Conservation (phyloP, 768 basidiomycete species). For the Mycena vulgaris region DNA sequence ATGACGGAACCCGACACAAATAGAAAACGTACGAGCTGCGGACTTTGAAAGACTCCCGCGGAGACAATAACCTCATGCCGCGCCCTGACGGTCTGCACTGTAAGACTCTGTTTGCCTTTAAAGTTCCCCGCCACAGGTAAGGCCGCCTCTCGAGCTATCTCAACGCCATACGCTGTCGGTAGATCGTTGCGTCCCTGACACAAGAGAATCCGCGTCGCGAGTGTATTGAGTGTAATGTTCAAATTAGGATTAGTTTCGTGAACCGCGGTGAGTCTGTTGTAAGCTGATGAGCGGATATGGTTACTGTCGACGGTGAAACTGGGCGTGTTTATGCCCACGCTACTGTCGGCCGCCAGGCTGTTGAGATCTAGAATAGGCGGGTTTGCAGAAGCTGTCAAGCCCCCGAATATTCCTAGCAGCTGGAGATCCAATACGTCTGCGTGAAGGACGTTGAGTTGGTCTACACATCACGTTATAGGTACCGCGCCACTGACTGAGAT, state of each 20-base stretch:
- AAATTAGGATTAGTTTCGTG: background rate
- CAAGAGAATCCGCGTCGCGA: constrained; percentile 35
- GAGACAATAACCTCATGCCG: constrained; percentile 41
- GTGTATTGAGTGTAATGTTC: constrained; percentile 33
- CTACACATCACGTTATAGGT: background rate
- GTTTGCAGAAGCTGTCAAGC: constrained; percentile 4
- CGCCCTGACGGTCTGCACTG: constrained; percentile 33
- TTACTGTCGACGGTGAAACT: constrained; percentile 45
- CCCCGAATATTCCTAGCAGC: constrained; percentile 26
- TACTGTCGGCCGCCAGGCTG: constrained; percentile 26
- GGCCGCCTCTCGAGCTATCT: constrained; percentile 37
- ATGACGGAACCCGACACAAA: background rate
- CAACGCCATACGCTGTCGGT: constrained; percentile 40
- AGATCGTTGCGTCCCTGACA: constrained; percentile 32
- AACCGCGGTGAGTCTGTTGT: constrained; percentile 34
- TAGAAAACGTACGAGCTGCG: constrained; percentile 35
- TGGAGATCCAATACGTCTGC: constrained; percentile 44
- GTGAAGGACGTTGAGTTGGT: background rate
- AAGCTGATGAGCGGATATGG: constrained; percentile 37
- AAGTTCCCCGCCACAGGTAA: constrained; percentile 40
- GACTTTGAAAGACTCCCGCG: constrained; percentile 42
- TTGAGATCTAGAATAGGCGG: constrained; percentile 34
- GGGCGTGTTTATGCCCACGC: constrained; percentile 40
- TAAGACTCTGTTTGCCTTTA: constrained; percentile 33
- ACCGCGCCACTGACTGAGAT: constrained; percentile 41